These are phyloP conservation scores for Ascochyta clinopodiicola DNA, from an alignment of 2,329 filamentous ascomycete species.

Conservation along the genomic window DNA sequence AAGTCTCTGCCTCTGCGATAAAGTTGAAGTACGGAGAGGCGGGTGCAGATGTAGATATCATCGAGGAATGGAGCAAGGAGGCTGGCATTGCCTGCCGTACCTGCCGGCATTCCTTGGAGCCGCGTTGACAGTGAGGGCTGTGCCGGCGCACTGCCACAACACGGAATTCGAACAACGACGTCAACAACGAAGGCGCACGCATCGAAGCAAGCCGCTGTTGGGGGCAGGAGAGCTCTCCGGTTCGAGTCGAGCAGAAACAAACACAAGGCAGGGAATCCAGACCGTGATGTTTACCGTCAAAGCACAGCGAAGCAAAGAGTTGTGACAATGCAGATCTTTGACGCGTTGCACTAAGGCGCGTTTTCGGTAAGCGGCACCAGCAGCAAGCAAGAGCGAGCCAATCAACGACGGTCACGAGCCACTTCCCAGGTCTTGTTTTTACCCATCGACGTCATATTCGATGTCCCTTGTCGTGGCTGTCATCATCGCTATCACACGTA, in stretches of 20 bases:
- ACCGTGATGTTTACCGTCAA: not conserved
- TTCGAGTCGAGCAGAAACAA: not conserved
- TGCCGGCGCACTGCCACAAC: constrained; percentile 28
- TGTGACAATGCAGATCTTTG: constrained; percentile 2
- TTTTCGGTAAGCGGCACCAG: constrained; percentile 2
- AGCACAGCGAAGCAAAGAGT: constrained; percentile 2
- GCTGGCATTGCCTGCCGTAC: constrained; percentile 19
- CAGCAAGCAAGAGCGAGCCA: constrained; percentile 21
- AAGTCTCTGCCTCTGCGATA: not conserved
- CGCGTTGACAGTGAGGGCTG: constrained; percentile 17
- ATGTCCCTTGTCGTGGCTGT: constrained; percentile 21
- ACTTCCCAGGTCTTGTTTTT: constrained; percentile 16
- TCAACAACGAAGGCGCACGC: not conserved
- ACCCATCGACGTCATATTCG: constrained; percentile 3
- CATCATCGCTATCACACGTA: constrained; percentile 29
- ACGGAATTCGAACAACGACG: not conserved
- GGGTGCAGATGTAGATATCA: not conserved
- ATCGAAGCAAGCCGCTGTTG: not conserved
- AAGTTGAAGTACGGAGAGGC: not conserved
- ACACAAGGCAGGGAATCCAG: constrained; percentile 3
- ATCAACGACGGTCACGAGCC: constrained; percentile 26
- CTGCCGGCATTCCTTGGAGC: constrained; percentile 22
- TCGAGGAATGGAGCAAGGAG: not conserved
- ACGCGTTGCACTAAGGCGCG: not conserved
- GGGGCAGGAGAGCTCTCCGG: not conserved